A percentile compares a stretch with the other conserved stretches of the same genome.
phyloP scores from a whole-genome alignment of 441 rosid genomes.

The Syzygium malaccense region DNA sequence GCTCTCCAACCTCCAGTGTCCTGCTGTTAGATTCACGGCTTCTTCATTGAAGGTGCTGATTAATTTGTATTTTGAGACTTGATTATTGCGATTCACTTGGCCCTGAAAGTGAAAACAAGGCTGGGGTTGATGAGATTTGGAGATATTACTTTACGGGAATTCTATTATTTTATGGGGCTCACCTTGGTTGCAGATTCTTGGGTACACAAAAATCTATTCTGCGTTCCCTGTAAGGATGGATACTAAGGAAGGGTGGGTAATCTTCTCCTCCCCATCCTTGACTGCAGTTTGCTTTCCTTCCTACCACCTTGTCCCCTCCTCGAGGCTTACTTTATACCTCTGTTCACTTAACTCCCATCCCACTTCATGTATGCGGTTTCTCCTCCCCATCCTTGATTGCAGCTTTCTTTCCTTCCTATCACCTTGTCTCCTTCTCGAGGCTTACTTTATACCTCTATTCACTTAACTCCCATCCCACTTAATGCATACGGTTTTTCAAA shows the following conservation, averaged over 20 bases:
- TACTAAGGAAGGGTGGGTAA: not conserved
- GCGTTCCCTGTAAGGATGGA: not conserved
- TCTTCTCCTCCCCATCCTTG: not conserved
- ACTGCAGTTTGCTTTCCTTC: not conserved
- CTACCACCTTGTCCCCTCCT: not conserved
- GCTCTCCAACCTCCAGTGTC: not conserved
- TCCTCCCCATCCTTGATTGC: not conserved
- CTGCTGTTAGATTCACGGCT: not conserved
- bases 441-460: not conserved
- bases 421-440: not conserved
- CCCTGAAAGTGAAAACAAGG: not conserved
- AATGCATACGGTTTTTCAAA: not conserved
- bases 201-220: not conserved
- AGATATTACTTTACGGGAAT: not conserved
- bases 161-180: not conserved
- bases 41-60: not conserved
- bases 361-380: not conserved
- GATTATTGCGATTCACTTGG: not conserved
- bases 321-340: not conserved
- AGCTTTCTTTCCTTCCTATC: not conserved
- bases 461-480: not conserved
- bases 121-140: not conserved
- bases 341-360: not conserved
- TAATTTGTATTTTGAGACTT: not conserved
- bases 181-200: not conserved